These are phyloP conservation scores for Candida wancherniae DNA, from an alignment of 805 yeast genomes.

Conservation along the genomic window DNA sequence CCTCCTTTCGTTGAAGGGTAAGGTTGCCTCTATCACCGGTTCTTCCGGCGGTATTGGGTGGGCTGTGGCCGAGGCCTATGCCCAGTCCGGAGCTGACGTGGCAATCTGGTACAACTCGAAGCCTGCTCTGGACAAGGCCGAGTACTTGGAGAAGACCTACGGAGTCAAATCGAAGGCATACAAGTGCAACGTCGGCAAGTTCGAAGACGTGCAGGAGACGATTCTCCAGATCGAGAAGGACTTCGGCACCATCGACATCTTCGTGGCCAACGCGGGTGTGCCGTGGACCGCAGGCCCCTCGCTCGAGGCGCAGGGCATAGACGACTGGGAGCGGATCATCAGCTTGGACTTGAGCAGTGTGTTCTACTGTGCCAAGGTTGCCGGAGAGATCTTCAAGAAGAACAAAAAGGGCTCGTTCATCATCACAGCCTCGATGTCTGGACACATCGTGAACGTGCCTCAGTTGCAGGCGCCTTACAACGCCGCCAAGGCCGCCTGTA, in stretches of 20 bases:
- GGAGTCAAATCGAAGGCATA: conserved; percentile 61
- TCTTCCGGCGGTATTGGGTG: conserved; percentile 79
- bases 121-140: conserved; percentile 58
- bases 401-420: conserved; percentile 40
- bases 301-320: conserved; percentile 33
- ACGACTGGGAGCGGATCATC: conserved; percentile 31
- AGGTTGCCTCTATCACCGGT: conserved; percentile 82
- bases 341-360: conserved; percentile 40
- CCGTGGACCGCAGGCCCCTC: conserved; percentile 56
- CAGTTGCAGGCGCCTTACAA: conserved; percentile 44
- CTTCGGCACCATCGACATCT: conserved; percentile 76
- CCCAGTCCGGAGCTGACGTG: conserved; percentile 84
- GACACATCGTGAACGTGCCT: conserved; percentile 44
- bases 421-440: conserved; percentile 44
- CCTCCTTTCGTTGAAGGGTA: conserved; percentile 73
- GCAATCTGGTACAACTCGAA: conserved; percentile 60
- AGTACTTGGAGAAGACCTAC: conserved; percentile 39
- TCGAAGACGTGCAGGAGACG: conserved; percentile 45
- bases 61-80: conserved; percentile 76
- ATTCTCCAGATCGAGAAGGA: conserved; percentile 53
- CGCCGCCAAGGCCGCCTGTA: conserved; percentile 43
- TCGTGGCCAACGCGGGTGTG: conserved; percentile 91
- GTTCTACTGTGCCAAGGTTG: conserved; percentile 40
- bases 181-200: conserved; percentile 53
- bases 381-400: conserved; percentile 36